Evolutionary conservation across 345 rosid genomes (phyloP), one percentile per base, ranked within the genome.

Genomic region (Eucalyptus caleyi): DNA sequence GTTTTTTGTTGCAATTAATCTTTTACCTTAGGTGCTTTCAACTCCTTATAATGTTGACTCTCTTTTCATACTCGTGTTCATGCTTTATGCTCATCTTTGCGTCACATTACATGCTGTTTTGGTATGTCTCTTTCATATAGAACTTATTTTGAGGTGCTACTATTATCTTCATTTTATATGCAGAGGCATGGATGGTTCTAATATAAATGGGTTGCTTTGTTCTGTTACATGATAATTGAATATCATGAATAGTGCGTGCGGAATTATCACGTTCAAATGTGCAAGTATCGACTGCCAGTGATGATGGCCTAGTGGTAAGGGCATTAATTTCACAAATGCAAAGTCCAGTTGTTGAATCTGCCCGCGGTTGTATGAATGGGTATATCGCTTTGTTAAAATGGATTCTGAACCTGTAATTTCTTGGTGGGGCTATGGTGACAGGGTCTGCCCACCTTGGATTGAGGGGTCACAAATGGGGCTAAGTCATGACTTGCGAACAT

Each of bases 1-100:
- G 97, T 96, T 93, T 93, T 94, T 95, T 95, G 92, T 87, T 93
- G 94, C 96, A 93, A 93, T 91, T 93, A 94, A 94, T 90, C 90
- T 92, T 93, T 94, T 94, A 94, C 92, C 91, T 94, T 94, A 89
- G 92, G 90, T 88, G 77, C 86, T 89, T 69, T 37, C 92, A 86
- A 86, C 40, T 54, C 53, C 26, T 86, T 34, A 6, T 50, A n/a
- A 49, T 54, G 53, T 86, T 49, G 62, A 86, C 16, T 37, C 83
- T 37, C 83, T 77, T 37, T 77, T 77, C 45, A 77, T 77, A 16
- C 83, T 77, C 2, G 15, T 77, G 83, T 77, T 77, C 47, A 21
- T 37, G 83, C 83, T 77, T 40, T 37, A 37, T 37, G 83, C 83
- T 77, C 83, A 77, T 40, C 83, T 77, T 77, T 77, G 83, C 47